Conservation (phyloP, 192 early-diverging fungal species). For the Linnemannia hyalina region DNA sequence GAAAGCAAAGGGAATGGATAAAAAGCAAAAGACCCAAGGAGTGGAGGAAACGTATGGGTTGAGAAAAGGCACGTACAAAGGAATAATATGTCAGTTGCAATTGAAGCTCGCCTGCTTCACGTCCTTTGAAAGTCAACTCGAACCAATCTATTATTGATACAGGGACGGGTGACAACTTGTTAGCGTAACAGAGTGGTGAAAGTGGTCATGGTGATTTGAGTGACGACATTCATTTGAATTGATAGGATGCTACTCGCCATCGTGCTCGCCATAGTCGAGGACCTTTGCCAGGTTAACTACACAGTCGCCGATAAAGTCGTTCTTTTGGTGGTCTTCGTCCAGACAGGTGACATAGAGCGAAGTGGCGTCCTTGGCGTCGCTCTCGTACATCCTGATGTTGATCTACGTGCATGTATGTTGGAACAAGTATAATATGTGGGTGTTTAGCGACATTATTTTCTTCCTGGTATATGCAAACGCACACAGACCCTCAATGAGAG, state of each 20-base stretch:
- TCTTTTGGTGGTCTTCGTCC: constrained; percentile 68
- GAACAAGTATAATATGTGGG: too few species aligned
- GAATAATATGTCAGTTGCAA: constrained; percentile 52
- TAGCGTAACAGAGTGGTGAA: neutral
- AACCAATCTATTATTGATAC: constrained; percentile 40
- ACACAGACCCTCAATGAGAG: neutral
- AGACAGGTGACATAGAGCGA: constrained; percentile 60
- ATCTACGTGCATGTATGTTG: constrained; percentile 39
- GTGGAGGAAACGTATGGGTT: neutral
- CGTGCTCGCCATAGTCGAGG: constrained; percentile 65
- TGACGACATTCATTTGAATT: neutral
- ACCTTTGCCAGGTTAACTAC: constrained; percentile 64
- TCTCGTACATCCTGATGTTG: constrained; percentile 57
- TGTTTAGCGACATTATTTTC: too few species aligned
- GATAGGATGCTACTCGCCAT: constrained; percentile 55
- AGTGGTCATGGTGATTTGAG: neutral
- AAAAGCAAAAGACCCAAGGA: neutral
- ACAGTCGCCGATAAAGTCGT: constrained; percentile 65
- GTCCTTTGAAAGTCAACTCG: constrained; percentile 39
- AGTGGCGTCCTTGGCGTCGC: constrained; percentile 57
- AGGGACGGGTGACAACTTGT: neutral
- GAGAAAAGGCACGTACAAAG: constrained; percentile 10
- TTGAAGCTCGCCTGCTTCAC: constrained; percentile 45
- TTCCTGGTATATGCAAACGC: neutral
- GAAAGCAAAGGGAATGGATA: too few species aligned